These are phyloP conservation scores for Lunasporangiospora selenospora DNA, from an alignment of 192 early-diverging fungal genomes.

Conservation along the genomic window DNA sequence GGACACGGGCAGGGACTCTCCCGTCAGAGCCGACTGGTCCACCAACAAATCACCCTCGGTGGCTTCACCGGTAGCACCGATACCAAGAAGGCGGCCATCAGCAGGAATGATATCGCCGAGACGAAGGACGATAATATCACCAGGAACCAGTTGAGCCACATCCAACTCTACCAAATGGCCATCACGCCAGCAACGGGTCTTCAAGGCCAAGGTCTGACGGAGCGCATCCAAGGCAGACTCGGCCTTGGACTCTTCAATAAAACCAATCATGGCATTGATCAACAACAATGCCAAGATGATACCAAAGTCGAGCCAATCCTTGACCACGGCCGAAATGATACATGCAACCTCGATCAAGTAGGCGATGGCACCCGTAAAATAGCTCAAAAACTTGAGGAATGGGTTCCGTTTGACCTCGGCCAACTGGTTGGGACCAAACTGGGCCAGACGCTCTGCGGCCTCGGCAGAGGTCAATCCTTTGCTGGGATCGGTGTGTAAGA, in stretches of 20 bases:
- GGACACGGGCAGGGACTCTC: slow-evolving; percentile 90
- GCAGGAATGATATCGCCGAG: slow-evolving; percentile 96
- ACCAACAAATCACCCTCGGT: slow-evolving; percentile 83
- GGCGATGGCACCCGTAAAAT: slow-evolving; percentile 90
- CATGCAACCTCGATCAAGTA: slow-evolving; percentile 91
- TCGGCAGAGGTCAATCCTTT: slow-evolving; percentile 80
- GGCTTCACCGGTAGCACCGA: slow-evolving; percentile 78
- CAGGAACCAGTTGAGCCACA: slow-evolving; percentile 82
- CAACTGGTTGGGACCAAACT: slow-evolving; percentile 85
- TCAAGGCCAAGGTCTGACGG: slow-evolving; percentile 92
- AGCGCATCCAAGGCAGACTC: slow-evolving; percentile 94
- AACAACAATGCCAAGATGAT: slow-evolving; percentile 81
- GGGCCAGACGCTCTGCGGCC: slow-evolving; percentile 69
- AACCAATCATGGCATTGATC: slow-evolving; percentile 93
- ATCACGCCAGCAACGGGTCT: slow-evolving; percentile 83
- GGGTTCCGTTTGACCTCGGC: slow-evolving; percentile 87
- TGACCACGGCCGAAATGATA: slow-evolving; percentile 77
- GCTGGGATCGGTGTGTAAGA: slow-evolving; percentile 82
- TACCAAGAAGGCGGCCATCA: slow-evolving; percentile 82
- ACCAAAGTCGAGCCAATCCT: slow-evolving; percentile 78
- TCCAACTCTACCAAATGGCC: slow-evolving; percentile 76
- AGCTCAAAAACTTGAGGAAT: slow-evolving; percentile 83
- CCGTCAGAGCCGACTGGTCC: slow-evolving; percentile 94
- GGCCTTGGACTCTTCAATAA: slow-evolving; percentile 92
- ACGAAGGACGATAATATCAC: slow-evolving; percentile 90